phyloP scores from a whole-genome alignment of 495 filamentous ascomycete species.

The Aspergillus hancockii region DNA sequence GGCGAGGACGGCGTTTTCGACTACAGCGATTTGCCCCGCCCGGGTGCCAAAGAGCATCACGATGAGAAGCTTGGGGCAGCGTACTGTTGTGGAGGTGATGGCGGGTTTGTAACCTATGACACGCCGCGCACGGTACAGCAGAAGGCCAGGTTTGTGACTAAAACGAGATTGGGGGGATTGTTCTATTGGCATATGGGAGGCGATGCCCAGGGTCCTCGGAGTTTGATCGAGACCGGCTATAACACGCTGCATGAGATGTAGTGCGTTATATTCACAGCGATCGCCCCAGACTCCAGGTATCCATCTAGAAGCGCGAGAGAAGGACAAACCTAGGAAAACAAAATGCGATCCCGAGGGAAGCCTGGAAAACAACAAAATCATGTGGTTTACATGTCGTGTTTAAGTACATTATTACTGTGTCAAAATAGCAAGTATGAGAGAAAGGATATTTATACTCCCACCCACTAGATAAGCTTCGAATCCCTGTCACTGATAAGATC shows the following conservation, averaged over 20 bases:
- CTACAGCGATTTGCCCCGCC: conserved; percentile 73
- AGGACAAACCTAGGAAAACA: background rate
- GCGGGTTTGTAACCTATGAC: conserved; percentile 86
- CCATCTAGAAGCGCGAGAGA: background rate
- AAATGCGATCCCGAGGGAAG: background rate
- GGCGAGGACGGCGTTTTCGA: conserved; percentile 84
- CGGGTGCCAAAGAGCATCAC: conserved; percentile 66
- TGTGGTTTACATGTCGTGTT: background rate
- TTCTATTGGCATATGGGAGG: conserved; percentile 93
- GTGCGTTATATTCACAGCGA: background rate
- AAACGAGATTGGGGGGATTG: conserved; percentile 74
- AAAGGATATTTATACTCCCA: background rate
- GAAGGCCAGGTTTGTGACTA: conserved; percentile 80
- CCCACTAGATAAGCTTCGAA: background rate
- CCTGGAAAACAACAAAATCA: background rate
- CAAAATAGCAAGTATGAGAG: background rate
- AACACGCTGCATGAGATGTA: conserved; percentile 64
- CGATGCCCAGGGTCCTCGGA: conserved; percentile 67
- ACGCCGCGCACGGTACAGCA: conserved; percentile 79
- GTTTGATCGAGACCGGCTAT: conserved; percentile 75
- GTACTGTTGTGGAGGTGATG: conserved; percentile 77
- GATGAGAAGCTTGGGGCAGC: conserved; percentile 71
- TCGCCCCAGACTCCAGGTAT: background rate
- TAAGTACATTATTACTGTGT: background rate
- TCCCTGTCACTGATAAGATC: background rate